Conservation (phyloP, 2,329 filamentous ascomycete genomes). For the Trichoderma citrinoviride region DNA sequence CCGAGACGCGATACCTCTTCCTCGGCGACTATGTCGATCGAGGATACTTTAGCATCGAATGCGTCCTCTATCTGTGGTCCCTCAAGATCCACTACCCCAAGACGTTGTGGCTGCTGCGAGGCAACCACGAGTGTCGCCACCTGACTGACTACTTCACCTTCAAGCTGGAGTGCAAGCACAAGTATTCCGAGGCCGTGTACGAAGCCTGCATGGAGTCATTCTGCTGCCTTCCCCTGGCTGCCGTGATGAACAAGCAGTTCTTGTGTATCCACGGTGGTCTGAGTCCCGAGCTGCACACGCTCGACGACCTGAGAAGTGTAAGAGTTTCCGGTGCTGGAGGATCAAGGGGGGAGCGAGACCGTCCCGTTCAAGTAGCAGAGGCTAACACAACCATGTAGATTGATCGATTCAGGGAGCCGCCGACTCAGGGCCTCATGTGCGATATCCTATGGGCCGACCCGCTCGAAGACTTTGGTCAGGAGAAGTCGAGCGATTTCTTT, state of each 20-base stretch:
- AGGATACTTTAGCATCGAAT: constrained; percentile 99
- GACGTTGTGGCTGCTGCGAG: constrained; percentile 92
- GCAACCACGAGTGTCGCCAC: constrained; percentile 98
- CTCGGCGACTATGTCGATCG: constrained; percentile 97
- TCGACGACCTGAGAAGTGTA: constrained; percentile 89
- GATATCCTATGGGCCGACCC: constrained; percentile 99
- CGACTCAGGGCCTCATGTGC: constrained; percentile 97
- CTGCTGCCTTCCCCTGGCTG: constrained; percentile 87
- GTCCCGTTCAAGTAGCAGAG: not conserved
- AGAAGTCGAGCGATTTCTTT: constrained; percentile 97
- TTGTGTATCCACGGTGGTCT: constrained; percentile 96
- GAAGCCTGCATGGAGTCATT: constrained; percentile 99
- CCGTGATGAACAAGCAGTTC: constrained; percentile 99
- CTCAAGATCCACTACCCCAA: constrained; percentile 99
- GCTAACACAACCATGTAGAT: constrained; percentile 55
- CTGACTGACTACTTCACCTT: constrained; percentile 99
- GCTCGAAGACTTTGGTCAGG: constrained; percentile 95
- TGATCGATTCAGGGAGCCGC: constrained; percentile 95
- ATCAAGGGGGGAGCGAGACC: not conserved
- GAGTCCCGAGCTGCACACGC: constrained; percentile 90
- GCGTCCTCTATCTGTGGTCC: constrained; percentile 95
- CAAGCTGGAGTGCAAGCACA: constrained; percentile 99
- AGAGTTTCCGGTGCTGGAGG: constrained; percentile 32
- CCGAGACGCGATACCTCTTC: constrained; percentile 95
- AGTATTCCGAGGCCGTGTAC: constrained; percentile 94